Conservation (phyloP, 2,329 filamentous ascomycete species). For the Chaetomiaceae sp. region DNA sequence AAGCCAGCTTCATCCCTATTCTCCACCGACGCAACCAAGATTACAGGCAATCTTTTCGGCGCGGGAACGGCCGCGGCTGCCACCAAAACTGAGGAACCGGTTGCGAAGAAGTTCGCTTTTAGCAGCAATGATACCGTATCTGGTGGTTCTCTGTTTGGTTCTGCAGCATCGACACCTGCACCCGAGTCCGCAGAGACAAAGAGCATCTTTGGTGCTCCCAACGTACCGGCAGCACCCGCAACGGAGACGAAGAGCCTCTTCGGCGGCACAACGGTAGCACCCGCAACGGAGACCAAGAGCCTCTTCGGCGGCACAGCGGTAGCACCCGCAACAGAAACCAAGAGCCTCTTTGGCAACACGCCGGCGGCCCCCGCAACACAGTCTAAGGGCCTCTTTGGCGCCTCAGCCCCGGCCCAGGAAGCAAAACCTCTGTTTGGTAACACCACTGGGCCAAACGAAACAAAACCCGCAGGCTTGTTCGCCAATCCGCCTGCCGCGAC, state of each 20-base stretch:
- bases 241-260: conserved; percentile 23
- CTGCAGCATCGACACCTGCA: conserved; percentile 18
- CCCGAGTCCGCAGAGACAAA: conserved; percentile 20
- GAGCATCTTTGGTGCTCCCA: conserved; percentile 18
- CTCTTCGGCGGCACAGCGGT: conserved; percentile 20
- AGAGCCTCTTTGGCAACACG: conserved; percentile 34
- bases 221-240: conserved; percentile 16
- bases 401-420: conserved; percentile 2
- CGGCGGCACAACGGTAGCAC: conserved; percentile 7
- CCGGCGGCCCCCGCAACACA: conserved; percentile 24
- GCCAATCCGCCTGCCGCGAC: conserved; percentile 12
- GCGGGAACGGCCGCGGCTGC: conserved; percentile 19
- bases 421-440: conserved; percentile 32
- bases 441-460: conserved; percentile 36
- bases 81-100: conserved; percentile 19
- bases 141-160: conserved; percentile 20
- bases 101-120: conserved; percentile 29
- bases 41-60: conserved; percentile 14
- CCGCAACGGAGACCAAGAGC: conserved; percentile 15
- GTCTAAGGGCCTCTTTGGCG: conserved; percentile 28
- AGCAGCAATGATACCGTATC: conserved; percentile 18
- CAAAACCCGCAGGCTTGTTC: conserved; percentile 24
- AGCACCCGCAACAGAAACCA: conserved; percentile 22
- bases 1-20: conserved; percentile 18
- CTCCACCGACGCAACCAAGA: conserved; percentile 4